These are phyloP conservation scores for Imleria badia DNA, from an alignment of 768 basidiomycete species.

Conservation along the genomic window DNA sequence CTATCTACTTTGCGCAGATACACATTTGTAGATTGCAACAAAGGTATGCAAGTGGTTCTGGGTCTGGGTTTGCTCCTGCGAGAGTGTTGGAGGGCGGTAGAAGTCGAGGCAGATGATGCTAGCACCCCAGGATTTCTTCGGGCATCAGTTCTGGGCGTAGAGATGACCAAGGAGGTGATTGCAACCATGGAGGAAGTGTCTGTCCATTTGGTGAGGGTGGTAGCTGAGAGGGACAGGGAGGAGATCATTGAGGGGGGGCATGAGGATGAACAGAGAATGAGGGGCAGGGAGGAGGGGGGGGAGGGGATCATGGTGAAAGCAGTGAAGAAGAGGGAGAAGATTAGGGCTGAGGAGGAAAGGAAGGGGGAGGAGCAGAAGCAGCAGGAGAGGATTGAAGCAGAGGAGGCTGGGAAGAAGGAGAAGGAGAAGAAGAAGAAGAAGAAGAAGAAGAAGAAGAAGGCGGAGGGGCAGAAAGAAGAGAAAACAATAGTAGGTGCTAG, in stretches of 20 bases:
- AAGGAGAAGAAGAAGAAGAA: neutral
- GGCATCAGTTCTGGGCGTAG: neutral
- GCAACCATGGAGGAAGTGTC: neutral
- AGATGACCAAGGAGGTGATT: too few relatives aligned
- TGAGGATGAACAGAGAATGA: neutral
- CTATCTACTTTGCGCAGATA: neutral
- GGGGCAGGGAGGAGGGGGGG: neutral
- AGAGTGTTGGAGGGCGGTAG: too few relatives aligned
- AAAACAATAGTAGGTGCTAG: neutral
- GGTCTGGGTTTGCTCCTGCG: too few relatives aligned
- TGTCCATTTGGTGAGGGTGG: neutral
- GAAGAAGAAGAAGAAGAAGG: neutral
- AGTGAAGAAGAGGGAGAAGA: neutral
- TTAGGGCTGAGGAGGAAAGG: neutral
- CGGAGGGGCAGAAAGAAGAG: neutral
- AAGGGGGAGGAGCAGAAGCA: neutral
- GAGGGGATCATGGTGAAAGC: neutral
- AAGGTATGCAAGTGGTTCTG: too few relatives aligned
- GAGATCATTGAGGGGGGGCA: neutral
- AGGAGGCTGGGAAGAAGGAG: too few relatives aligned
- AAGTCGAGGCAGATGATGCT: too few relatives aligned
- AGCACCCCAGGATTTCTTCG: neutral
- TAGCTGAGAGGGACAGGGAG: neutral
- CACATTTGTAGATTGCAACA: too few relatives aligned
- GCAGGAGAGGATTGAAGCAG: too few relatives aligned